Conservation (phyloP, 192 early-diverging fungal genomes). For the Coemansia sp. region DNA sequence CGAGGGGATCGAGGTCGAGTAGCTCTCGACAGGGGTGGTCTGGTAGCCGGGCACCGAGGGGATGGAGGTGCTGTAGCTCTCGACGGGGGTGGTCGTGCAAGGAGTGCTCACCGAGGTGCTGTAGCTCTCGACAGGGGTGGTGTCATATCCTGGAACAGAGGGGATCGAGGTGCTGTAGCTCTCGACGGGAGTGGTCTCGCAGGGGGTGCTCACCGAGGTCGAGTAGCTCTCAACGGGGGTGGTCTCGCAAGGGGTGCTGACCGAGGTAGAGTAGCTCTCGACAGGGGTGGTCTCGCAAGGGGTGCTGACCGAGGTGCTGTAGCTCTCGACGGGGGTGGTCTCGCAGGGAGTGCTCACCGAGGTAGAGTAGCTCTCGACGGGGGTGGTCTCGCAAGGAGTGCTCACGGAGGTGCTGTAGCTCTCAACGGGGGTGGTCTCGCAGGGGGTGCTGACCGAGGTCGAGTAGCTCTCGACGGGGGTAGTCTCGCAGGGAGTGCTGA, state of each 20-base stretch:
- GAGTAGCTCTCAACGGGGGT: not conserved
- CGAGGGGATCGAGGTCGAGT: constrained; percentile 8
- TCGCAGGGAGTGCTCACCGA: not conserved
- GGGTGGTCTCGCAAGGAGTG: not conserved
- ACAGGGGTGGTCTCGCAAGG: not conserved
- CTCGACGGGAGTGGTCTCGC: not conserved
- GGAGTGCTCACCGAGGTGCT: constrained; percentile 18
- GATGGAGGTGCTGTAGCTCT: constrained; percentile 14
- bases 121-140: constrained; percentile 18
- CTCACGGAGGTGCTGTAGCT: not conserved
- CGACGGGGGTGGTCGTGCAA: constrained; percentile 22
- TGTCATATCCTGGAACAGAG: not conserved
- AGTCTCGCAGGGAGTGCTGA: not conserved
- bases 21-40: not conserved
- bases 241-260: not conserved
- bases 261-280: not conserved
- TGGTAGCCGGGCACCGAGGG: not conserved
- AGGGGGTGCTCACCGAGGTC: not conserved
- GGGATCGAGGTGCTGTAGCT: constrained; percentile 4
- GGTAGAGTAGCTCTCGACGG: not conserved
- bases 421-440: not conserved
- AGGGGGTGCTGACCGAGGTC: not conserved
- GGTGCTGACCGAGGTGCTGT: not conserved
- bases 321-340: constrained; percentile 4
- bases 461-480: not conserved